phyloP scores from a whole-genome alignment of 768 basidiomycete species.

The Termitomyces sp. region DNA sequence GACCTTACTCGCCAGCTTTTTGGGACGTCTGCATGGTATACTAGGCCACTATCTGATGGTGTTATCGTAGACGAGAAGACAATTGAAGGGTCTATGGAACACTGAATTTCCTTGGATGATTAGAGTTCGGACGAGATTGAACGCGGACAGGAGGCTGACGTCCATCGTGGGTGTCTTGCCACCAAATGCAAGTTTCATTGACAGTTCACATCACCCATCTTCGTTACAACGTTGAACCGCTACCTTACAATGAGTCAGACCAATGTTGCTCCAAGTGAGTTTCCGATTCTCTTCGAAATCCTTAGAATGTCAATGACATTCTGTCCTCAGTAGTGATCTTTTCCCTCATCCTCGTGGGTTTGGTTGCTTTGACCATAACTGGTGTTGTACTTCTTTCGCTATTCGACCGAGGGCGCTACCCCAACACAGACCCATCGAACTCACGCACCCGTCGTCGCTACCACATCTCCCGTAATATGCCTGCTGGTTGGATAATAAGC shows the following conservation, averaged over 20 bases:
- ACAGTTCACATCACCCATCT: neutral
- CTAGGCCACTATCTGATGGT: neutral
- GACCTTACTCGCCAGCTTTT: slow-evolving; percentile 38
- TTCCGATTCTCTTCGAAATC: neutral
- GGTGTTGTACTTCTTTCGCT: slow-evolving; percentile 9
- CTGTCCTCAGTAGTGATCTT: slow-evolving; percentile 7
- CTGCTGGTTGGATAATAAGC: slow-evolving; percentile 3
- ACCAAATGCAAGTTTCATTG: neutral
- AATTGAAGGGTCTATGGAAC: neutral
- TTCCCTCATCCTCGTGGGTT: slow-evolving; percentile 6
- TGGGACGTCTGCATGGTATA: slow-evolving; percentile 42
- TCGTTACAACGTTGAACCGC: neutral
- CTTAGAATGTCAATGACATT: neutral
- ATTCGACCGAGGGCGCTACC: neutral
- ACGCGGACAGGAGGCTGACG: neutral
- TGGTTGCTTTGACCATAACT: slow-evolving; percentile 8
- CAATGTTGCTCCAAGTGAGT: neutral
- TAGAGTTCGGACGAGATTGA: neutral
- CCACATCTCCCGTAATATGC: neutral
- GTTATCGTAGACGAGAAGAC: neutral
- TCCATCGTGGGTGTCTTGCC: neutral
- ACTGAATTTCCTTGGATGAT: neutral
- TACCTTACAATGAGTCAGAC: neutral
- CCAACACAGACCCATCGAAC: neutral
- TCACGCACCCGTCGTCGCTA: neutral